phyloP scores from a whole-genome alignment of 2,329 filamentous ascomycete species.

The Lecanoromycetidae sp. region DNA sequence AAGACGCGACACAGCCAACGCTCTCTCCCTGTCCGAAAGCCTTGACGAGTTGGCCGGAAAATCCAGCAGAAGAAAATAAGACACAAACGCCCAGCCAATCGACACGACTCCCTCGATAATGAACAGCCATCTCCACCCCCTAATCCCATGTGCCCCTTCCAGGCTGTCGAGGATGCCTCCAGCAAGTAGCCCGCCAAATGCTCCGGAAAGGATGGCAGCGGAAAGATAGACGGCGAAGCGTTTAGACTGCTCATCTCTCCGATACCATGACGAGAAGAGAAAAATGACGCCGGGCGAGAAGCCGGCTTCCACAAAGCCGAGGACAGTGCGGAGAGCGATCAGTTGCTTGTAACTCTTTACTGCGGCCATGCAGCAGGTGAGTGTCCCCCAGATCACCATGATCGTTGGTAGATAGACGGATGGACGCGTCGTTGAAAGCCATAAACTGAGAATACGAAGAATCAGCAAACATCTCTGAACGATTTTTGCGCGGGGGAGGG shows the following conservation, averaged over 20 bases:
- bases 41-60: slow-evolving; percentile 51
- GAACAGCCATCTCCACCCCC: slow-evolving; percentile 56
- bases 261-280: slow-evolving; percentile 57
- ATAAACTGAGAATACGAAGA: no score
- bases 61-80: slow-evolving; percentile 49
- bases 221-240: slow-evolving; percentile 37
- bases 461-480: no score
- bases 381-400: slow-evolving; percentile 49
- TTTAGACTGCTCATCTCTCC: slow-evolving; percentile 41
- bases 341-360: slow-evolving; percentile 43
- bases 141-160: slow-evolving; percentile 43
- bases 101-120: slow-evolving; percentile 59
- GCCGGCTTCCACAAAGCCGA: slow-evolving; percentile 52
- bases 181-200: slow-evolving; percentile 55
- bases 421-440: no score
- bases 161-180: slow-evolving; percentile 56
- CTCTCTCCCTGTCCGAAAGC: slow-evolving; percentile 46
- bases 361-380: slow-evolving; percentile 46
- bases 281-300: slow-evolving; percentile 49
- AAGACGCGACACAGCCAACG: slow-evolving; percentile 48
- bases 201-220: slow-evolving; percentile 48
- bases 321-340: slow-evolving; percentile 44
- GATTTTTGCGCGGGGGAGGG: no score
- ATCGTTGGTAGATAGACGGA: slow-evolving; percentile 40
- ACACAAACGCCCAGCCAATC: slow-evolving; percentile 43